Base-by-base conservation (phyloP, 2,329 filamentous ascomycete species). In the Ceratocystis eucalypticola region DNA sequence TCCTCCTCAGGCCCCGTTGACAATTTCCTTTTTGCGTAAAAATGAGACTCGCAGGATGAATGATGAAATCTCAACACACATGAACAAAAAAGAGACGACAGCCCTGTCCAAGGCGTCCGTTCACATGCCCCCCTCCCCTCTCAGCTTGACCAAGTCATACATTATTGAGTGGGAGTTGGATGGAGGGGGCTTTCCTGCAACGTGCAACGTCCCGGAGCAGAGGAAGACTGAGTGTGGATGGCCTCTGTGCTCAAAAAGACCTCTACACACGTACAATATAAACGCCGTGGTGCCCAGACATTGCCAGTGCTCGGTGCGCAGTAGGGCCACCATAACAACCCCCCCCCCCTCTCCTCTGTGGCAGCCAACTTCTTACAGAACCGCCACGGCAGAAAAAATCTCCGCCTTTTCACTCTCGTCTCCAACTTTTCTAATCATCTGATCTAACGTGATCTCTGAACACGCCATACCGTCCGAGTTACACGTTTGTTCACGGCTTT, bases 11-110 rank as follows among this genome's bases (percentile, higher is more conserved):
- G 25, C 53, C 53, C 28, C 28, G 28, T 30, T 59, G 53, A 30
- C 48, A 53, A 33, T 33, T 59, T 59, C 28, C 53, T 37, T 30
- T 59, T 59, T 59, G 53, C 53, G 28, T 59, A 59, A 59, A 5
- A 33, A 59, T 33, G 53, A 22, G 46, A 50, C 22, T 12, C 46
- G 46, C n/a, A 50, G 46, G 10, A n/a, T 17, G 17, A 50, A 50
- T n/a, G 10, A 7, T 20, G 22, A 22, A 50, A 50, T n/a, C 17
- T 17, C 17, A 57, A 12, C 17, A 57, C 53, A 30, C 15, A 30
- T 7, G 33, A 59, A 59, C 15, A n/a, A 33, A 57, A 33, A 57
- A 25, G n/a, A 57, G 6, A 57, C 48, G n/a, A 53, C 48, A 10
- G 20, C 20, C 48, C 48, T 53, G 20, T 53, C 37, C 37, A 10